Evolutionary conservation across 2,329 filamentous ascomycete species (phyloP).

Genomic region (Sordariomycetes sp.): DNA sequence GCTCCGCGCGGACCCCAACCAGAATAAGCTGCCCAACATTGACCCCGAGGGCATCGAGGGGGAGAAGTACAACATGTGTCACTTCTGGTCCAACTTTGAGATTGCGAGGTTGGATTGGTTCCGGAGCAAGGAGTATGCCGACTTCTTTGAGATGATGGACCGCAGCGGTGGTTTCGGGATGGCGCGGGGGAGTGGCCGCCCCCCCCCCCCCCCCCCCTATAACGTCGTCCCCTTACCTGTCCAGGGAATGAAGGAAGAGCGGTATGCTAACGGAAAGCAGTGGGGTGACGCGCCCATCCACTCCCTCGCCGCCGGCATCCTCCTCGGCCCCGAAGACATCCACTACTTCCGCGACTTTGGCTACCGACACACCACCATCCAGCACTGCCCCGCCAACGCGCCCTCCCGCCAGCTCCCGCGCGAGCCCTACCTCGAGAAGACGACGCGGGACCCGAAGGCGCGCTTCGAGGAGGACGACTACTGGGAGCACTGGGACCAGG

Average conservation of each 20-base stretch:
- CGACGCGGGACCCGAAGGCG: conserved; percentile 68
- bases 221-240: too few species aligned
- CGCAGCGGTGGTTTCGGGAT: conserved; percentile 97
- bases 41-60: conserved; percentile 92
- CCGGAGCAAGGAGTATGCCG: conserved; percentile 91
- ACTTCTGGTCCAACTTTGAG: conserved; percentile 99
- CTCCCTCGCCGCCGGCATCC: conserved; percentile 83
- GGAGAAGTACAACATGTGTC: conserved; percentile 99
- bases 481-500: conserved; percentile 77
- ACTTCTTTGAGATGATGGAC: conserved; percentile 99
- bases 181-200: conserved; percentile 78
- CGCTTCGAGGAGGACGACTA: conserved; percentile 89
- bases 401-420: conserved; percentile 74
- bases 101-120: conserved; percentile 93
- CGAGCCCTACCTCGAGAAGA: conserved; percentile 68
- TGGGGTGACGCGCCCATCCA: conserved; percentile 99
- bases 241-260: background rate
- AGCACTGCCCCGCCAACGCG: conserved; percentile 94
- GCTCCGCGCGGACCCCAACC: conserved; percentile 58
- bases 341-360: conserved; percentile 99
- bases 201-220: too few species aligned
- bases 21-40: conserved; percentile 61
- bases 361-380: conserved; percentile 96
- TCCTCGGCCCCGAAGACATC: conserved; percentile 70
- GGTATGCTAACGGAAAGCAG: conserved; percentile 29